These are phyloP conservation scores for Phytophthora niederhauseri DNA, from an alignment of 352 stramenopile genomes.

Conservation along the genomic window DNA sequence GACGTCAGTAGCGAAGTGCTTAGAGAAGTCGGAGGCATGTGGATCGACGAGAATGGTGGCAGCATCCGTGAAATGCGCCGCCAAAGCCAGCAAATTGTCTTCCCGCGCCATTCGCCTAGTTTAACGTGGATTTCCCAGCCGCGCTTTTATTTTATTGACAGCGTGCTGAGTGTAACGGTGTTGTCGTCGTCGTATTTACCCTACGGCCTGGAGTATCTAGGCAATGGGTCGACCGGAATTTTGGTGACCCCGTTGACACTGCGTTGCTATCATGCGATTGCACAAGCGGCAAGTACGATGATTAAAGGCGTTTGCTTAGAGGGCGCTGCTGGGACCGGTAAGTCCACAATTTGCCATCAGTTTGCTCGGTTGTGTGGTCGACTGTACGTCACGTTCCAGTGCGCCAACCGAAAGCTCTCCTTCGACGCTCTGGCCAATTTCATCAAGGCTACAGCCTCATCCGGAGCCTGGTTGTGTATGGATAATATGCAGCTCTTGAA, in stretches of 20 bases:
- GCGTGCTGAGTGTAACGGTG: conserved; percentile 52
- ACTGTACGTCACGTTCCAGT: conserved; percentile 50
- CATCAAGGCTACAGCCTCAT: conserved; percentile 54
- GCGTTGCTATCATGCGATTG: conserved; percentile 63
- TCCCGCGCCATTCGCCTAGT: conserved; percentile 22
- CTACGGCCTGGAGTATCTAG: conserved; percentile 79
- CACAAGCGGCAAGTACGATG: conserved; percentile 43
- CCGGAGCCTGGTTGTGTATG: conserved; percentile 64
- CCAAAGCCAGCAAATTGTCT: conserved; percentile 6
- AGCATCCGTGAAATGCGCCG: not conserved
- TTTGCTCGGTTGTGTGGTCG: conserved; percentile 58
- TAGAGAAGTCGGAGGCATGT: conserved; percentile 33
- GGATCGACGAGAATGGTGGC: conserved; percentile 14
- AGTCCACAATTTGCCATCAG: conserved; percentile 46
- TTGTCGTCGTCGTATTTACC: conserved; percentile 49
- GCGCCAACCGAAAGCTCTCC: conserved; percentile 27
- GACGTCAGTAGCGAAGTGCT: conserved; percentile 48
- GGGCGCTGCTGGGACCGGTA: conserved; percentile 46
- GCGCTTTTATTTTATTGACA: conserved; percentile 71
- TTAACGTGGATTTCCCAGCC: conserved; percentile 67
- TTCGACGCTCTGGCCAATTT: conserved; percentile 48
- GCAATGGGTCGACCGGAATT: conserved; percentile 48
- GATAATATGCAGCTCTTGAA: conserved; percentile 43
- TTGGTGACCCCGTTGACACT: conserved; percentile 63
- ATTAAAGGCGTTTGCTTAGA: conserved; percentile 46